Conservation (phyloP, 192 early-diverging fungal genomes). For the Linderina pennispora region DNA sequence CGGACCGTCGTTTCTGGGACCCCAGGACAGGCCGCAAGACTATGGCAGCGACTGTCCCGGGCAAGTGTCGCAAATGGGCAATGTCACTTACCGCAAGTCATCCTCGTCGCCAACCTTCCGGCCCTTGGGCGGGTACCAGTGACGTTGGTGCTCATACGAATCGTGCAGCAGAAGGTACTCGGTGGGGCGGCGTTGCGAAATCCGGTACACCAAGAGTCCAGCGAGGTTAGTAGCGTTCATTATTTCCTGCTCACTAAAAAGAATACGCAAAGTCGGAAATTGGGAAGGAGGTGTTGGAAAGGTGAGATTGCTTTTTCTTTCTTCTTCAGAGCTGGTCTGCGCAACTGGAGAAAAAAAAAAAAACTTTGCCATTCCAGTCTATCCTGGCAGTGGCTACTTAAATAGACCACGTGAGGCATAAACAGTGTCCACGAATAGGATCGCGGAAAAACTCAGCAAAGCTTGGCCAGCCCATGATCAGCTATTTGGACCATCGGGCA, state of each 20-base stretch:
- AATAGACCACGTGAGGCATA: too few species aligned
- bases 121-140: constrained; percentile 83
- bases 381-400: too few species aligned
- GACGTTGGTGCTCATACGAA: constrained; percentile 68
- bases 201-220: constrained; percentile 69
- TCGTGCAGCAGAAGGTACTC: constrained; percentile 85
- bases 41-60: too few species aligned
- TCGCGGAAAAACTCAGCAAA: too few species aligned
- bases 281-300: constrained; percentile 1
- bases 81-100: constrained; percentile 74
- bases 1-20: too few species aligned
- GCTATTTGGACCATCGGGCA: too few species aligned
- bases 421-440: too few species aligned
- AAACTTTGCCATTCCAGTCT: neutral
- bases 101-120: constrained; percentile 71
- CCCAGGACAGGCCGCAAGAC: too few species aligned
- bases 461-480: too few species aligned
- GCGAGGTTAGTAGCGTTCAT: constrained; percentile 43
- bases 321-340: neutral
- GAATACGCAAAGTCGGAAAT: neutral
- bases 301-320: neutral
- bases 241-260: constrained; percentile 2
- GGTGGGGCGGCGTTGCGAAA: constrained; percentile 50
- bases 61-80: too few species aligned
- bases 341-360: neutral